Percentiles rank a stretch among this genome's conserved stretches.
These are phyloP conservation scores for Rauvolfia tetraphylla DNA, from an alignment of 257 asterid genomes.

Conservation along the genomic window DNA sequence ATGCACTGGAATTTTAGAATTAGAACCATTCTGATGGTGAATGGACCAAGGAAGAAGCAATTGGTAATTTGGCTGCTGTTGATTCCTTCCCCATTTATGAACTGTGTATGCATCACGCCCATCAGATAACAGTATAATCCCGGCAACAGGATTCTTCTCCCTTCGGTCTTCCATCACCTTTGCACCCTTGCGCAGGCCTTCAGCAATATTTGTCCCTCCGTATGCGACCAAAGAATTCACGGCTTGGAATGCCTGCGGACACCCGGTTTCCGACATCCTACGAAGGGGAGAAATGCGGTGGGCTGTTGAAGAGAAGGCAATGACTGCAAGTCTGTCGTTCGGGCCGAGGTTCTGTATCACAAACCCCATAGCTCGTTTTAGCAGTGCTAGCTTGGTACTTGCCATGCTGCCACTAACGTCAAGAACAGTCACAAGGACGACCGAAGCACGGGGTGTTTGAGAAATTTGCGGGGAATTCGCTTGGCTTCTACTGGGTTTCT, in stretches of 20 bases:
- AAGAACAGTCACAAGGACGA: constrained; percentile 78
- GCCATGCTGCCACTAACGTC: constrained; percentile 52
- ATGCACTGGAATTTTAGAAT: constrained; percentile 75
- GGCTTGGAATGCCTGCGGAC: constrained; percentile 73
- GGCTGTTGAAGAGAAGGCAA: constrained; percentile 90
- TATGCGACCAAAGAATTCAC: constrained; percentile 78
- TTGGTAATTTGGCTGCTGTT: constrained; percentile 43
- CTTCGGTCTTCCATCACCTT: constrained; percentile 79
- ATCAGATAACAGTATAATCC: constrained; percentile 79
- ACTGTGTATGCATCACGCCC: constrained; percentile 90
- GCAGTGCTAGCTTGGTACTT: constrained; percentile 83
- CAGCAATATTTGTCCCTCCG: constrained; percentile 93
- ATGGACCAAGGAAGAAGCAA: constrained; percentile 70
- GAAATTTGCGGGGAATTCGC: constrained; percentile 29
- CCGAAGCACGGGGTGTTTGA: constrained; percentile 69
- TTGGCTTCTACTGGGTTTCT: constrained; percentile 22
- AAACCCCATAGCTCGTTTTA: constrained; percentile 97
- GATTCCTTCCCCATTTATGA: constrained; percentile 27
- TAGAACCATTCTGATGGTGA: constrained; percentile 38
- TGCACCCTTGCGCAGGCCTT: constrained; percentile 85
- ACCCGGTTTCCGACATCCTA: constrained; percentile 80
- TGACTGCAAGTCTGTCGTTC: constrained; percentile 71
- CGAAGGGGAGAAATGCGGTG: constrained; percentile 82
- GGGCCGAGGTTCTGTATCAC: constrained; percentile 93
- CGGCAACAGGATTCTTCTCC: constrained; percentile 71